Conservation (phyloP, 2,329 filamentous ascomycete genomes). For the Penicillium glabrum region DNA sequence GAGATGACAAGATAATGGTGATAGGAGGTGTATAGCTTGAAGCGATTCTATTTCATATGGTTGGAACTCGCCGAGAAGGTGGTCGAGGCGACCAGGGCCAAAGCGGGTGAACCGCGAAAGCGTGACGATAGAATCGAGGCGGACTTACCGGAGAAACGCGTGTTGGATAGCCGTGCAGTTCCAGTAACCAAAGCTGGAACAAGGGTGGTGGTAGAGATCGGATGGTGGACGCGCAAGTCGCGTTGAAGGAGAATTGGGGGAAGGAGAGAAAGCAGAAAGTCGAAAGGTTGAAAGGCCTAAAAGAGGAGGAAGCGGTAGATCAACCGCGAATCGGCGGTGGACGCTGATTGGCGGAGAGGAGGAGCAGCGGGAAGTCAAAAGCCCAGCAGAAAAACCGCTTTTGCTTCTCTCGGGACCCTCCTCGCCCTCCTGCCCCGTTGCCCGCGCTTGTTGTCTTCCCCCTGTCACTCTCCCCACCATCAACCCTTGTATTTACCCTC, state of each 20-base stretch:
- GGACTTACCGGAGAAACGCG: constrained; percentile 20
- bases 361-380: constrained; percentile 34
- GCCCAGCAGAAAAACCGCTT: constrained; percentile 19
- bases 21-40: background rate
- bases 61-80: background rate
- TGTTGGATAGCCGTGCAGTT: constrained; percentile 1
- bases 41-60: background rate
- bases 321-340: constrained; percentile 27
- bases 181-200: background rate
- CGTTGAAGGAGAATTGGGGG: constrained; percentile 9
- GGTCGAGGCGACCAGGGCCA: constrained; percentile 9
- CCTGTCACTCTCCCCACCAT: constrained; percentile 22
- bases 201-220: background rate
- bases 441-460: background rate
- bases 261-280: constrained; percentile 16
- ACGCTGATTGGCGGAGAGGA: constrained; percentile 39
- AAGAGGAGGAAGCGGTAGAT: constrained; percentile 40
- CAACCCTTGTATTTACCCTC: constrained; percentile 64
- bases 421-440: constrained; percentile 26
- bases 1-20: background rate
- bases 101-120: background rate
- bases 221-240: constrained; percentile 10
- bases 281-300: constrained; percentile 16
- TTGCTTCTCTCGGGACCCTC: constrained; percentile 31
- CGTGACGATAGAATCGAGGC: constrained; percentile 4